Base-by-base conservation (phyloP, 768 basidiomycete species). In the Neoboletus brunneissimus region DNA sequence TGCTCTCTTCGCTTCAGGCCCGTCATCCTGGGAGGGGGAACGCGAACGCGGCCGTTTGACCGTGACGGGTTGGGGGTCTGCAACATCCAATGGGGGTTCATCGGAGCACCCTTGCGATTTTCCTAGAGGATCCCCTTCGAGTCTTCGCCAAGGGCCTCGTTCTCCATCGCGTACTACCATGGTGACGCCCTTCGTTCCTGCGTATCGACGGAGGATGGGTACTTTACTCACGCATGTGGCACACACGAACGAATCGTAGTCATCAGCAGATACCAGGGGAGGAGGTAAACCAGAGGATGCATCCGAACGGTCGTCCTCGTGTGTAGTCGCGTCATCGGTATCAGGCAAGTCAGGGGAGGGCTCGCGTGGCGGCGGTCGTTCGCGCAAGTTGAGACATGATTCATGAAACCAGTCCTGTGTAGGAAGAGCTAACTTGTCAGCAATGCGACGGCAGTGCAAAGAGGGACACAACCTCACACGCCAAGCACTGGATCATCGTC, bases 371-470 rank as follows among this genome's bases (percentile, higher is more conserved):
- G 72, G 60, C 10, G 87, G 88, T 22, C 80, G 80, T 67, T 86
- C 82, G 57, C 89, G 81, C 42, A 94, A 78, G 70, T 90, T 87
- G 62, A 91, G 83, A 64, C 91, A 94, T 12, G 89, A 92, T 74
- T 94, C 91, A 63, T 94, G 91, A 71, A 86, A 94, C 91, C 91
- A 94, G 66, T 94, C 91, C 90, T 92, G 41, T 22, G 11, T 16
- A 58, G 44, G 53, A 34, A 3, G 27, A 43, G 6, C 4, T 15
- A 20, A 29, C 27, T 7, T 7, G 48, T 67, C 49, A 69, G 44
- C 10, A 18, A 43, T 27, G 4, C 5, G 29, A 22, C 20, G 18
- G 25, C 8, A 25, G 4, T 16, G 20, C 11, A 18, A 34, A 32
- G 2, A 27, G 4, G n/a, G 25, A 47, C 29, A 56, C 54, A 60